Percentiles rank a stretch among this genome's conserved stretches.
These are phyloP conservation scores for Cytidiella melzeri DNA, from an alignment of 768 basidiomycete species.

Conservation along the genomic window DNA sequence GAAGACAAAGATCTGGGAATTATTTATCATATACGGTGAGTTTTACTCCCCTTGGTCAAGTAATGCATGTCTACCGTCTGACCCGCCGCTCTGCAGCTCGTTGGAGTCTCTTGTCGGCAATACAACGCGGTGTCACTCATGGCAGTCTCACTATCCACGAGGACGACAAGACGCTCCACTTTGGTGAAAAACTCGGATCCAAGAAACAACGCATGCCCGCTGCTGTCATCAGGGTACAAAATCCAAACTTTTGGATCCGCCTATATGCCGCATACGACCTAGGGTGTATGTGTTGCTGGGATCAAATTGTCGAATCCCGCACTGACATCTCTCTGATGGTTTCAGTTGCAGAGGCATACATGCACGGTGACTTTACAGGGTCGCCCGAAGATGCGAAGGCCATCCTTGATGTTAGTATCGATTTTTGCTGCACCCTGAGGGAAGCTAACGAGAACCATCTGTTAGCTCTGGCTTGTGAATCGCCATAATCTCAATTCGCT, in stretches of 20 bases:
- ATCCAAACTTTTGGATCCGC: conserved; percentile 2
- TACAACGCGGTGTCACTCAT: background rate
- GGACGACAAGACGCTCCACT: background rate
- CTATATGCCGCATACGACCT: conserved; percentile 6
- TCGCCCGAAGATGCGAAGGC: conserved; percentile 13
- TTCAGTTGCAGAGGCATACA: conserved; percentile 24
- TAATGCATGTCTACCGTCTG: background rate
- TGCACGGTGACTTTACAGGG: conserved; percentile 20
- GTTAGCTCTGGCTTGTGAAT: conserved; percentile 22
- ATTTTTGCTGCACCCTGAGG: background rate
- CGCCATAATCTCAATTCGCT: conserved; percentile 15
- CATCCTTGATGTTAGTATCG: conserved; percentile 16
- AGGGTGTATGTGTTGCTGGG: conserved; percentile 7
- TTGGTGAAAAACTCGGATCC: background rate
- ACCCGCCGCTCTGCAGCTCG: background rate
- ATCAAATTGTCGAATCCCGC: too few species aligned
- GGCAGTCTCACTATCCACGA: background rate
- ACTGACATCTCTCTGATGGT: too few species aligned
- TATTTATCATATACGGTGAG: background rate
- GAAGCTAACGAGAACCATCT: background rate
- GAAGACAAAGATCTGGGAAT: background rate
- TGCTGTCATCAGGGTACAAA: conserved; percentile 3
- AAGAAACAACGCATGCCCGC: background rate
- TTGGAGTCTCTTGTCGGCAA: background rate
- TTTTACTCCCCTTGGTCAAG: background rate